Base-by-base conservation (phyloP, 768 basidiomycete genomes). In the Leccinum pellstonianum region DNA sequence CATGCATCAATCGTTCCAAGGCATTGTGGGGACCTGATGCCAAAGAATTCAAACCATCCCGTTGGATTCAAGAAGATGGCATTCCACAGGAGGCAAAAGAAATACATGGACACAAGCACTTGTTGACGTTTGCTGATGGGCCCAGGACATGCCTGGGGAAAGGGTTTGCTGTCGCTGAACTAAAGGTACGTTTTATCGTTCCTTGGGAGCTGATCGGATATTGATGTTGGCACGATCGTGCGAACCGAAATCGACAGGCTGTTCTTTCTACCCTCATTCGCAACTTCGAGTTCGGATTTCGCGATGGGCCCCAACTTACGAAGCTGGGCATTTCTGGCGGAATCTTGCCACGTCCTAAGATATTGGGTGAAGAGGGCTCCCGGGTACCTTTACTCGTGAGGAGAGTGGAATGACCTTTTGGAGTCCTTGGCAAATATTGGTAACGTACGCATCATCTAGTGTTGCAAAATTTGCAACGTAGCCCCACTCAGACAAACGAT, bases 1-100 rank as follows among this genome's bases (percentile, higher is more conserved):
- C 70, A 4, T 71, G 72, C 17, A 75, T 84, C 58, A 87, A 89
- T 68, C 71, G 75, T 11, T 80, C 81, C 31, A 77, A 77, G 58
- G 74, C 70, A 1, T 65, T 86, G 23, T 90, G 88, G 88, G 88
- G 88, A 4, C 67, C 77, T 0, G 80, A 85, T 57, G 80, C 85
- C 1, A 77, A 79, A 31, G 77, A 80, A 52, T 91, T 85, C 68
- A 75, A 80, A 25, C 88, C 87, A 0, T 82, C 84, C 51, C 76
- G 88, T 7, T 90, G 87, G 88, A 73, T 88, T 4, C 61, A 63
- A 6, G 69, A 71, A 12, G 72, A 70, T 10, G 70, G 71, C 1
- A 66, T 67, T 17, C 64, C 67, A 6, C 46, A 6, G 14, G 51
- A 60, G 23, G 77, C 78, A 0, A 77, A 85, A 38, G 70, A 68